Evolutionary conservation across 768 basidiomycete genomes (phyloP).

Genomic region (Pulveroboletus ravenelii): DNA sequence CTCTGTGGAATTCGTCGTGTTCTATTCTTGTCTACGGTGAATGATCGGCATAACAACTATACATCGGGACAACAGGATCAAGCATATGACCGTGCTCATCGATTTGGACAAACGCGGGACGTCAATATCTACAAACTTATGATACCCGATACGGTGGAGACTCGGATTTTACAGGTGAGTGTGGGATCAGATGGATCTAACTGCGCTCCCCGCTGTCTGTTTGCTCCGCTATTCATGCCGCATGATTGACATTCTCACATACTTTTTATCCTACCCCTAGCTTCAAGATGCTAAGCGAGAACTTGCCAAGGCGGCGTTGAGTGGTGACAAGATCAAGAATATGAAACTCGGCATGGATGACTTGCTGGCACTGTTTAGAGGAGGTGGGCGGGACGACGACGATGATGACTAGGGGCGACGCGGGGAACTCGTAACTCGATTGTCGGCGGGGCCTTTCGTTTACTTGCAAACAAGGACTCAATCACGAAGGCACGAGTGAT

Average conservation of each 20-base stretch:
- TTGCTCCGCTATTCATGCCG: not conserved
- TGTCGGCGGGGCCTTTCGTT: no score
- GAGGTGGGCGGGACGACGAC: slow-evolving; percentile 50
- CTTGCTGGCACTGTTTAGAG: slow-evolving; percentile 72
- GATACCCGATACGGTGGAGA: slow-evolving; percentile 81
- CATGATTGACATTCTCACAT: slow-evolving; percentile 1
- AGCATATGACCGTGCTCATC: slow-evolving; percentile 89
- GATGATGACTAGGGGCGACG: slow-evolving; percentile 19
- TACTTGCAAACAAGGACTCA: no score
- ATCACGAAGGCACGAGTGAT: no score
- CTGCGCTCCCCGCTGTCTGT: not conserved
- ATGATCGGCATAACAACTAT: not conserved
- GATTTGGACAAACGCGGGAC: slow-evolving; percentile 80
- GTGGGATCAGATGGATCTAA: not conserved
- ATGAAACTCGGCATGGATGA: slow-evolving; percentile 83
- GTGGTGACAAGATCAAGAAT: slow-evolving; percentile 84
- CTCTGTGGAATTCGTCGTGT: not conserved
- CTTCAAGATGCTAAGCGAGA: slow-evolving; percentile 92
- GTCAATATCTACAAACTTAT: slow-evolving; percentile 90
- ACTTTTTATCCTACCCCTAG: slow-evolving; percentile 12
- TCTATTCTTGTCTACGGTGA: not conserved
- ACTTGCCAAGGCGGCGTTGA: slow-evolving; percentile 76
- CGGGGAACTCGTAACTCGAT: no score
- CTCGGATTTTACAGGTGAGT: slow-evolving; percentile 70
- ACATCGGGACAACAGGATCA: slow-evolving; percentile 55